A percentile compares a stretch with the other conserved stretches of the same genome.
Evolutionary conservation across 2,329 filamentous ascomycete species (phyloP).

Genomic region (Lasiodiplodia hormozganensis): DNA sequence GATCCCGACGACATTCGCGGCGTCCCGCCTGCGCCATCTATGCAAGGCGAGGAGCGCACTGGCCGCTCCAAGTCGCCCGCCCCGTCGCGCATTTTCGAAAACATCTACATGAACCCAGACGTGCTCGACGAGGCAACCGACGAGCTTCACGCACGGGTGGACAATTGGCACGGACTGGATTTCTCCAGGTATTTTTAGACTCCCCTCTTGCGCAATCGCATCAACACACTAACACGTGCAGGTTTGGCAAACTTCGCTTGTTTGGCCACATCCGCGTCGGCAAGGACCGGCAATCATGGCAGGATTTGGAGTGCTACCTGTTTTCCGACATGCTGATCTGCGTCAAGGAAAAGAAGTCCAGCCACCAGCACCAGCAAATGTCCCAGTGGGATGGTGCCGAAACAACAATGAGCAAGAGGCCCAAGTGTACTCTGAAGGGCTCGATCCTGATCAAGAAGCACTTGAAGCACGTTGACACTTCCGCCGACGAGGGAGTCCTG

Average conservation of each 20-base stretch:
- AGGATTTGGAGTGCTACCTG: constrained; percentile 95
- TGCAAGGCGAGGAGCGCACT: constrained; percentile 53
- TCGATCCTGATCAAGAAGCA: constrained; percentile 99
- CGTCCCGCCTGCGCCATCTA: constrained; percentile 58
- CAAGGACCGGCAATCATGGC: constrained; percentile 96
- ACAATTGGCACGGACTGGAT: constrained; percentile 98
- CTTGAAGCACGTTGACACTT: constrained; percentile 83
- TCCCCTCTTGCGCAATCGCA: constrained; percentile 2
- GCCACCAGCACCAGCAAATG: constrained; percentile 47
- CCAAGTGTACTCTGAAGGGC: constrained; percentile 89
- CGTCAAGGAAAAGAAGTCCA: constrained; percentile 91
- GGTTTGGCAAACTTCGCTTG: constrained; percentile 89
- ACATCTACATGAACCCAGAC: constrained; percentile 76
- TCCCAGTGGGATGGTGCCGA: constrained; percentile 68
- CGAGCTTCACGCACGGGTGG: constrained; percentile 82
- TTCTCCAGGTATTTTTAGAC: constrained; percentile 70
- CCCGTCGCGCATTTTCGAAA: constrained; percentile 53
- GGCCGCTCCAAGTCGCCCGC: constrained; percentile 64
- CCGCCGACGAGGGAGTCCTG: constrained; percentile 78
- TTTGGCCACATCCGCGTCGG: constrained; percentile 91
- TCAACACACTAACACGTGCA: constrained; percentile 42
- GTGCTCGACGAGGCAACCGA: constrained; percentile 86
- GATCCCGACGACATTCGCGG: constrained; percentile 77
- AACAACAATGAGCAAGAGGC: constrained; percentile 62
- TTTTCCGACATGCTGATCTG: constrained; percentile 99